Percentiles rank a stretch among this genome's conserved stretches.
phyloP scores from a whole-genome alignment of 108 stramenopile species.

The Cyclostephanos tholiformis region DNA sequence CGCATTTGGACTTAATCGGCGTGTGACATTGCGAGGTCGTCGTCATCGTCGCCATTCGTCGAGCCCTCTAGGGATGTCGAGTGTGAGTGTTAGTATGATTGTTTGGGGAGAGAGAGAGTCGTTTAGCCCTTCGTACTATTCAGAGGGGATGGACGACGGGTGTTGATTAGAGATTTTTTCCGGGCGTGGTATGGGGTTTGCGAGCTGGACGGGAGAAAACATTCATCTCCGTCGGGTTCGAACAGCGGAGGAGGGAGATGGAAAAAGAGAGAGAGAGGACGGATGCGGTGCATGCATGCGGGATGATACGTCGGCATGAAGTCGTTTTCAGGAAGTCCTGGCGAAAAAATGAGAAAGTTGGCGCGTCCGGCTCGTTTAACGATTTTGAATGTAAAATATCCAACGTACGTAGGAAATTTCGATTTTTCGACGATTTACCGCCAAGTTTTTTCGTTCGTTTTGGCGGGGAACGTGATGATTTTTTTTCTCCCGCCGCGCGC shows the following conservation, averaged over 20 bases:
- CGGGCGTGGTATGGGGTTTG: background rate
- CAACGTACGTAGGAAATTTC: no score
- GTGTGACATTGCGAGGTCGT: conserved; percentile 17
- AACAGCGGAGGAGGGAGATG: background rate
- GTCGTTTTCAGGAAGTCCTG: background rate
- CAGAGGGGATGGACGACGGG: no score
- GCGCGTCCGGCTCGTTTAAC: background rate
- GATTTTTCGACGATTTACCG: no score
- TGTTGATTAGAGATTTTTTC: background rate
- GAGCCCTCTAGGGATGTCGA: background rate
- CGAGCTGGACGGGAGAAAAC: background rate
- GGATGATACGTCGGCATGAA: background rate
- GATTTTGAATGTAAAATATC: background rate
- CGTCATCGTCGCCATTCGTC: conserved; percentile 4
- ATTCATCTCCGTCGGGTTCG: background rate
- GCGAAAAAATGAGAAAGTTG: background rate
- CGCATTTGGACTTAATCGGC: conserved; percentile 3
- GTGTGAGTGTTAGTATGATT: background rate
- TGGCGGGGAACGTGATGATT: no score
- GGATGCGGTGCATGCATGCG: no score
- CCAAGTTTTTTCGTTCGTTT: no score
- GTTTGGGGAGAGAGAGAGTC: no score
- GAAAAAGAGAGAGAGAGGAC: no score
- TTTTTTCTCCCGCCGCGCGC: no score
- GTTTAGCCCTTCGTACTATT: no score